Conservation (phyloP, 768 basidiomycete species). For the Boletus pseudopeckii region DNA sequence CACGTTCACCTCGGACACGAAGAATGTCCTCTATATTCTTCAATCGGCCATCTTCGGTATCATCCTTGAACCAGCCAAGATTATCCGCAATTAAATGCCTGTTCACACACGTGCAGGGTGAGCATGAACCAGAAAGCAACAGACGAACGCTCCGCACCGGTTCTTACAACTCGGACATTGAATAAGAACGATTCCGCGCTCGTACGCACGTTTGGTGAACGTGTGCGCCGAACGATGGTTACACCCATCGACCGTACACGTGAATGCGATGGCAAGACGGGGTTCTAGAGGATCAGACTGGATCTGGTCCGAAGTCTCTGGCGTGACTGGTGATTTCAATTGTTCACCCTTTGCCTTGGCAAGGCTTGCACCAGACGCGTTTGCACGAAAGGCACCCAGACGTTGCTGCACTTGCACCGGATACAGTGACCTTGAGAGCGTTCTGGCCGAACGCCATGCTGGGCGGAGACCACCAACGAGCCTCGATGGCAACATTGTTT, state of each 20-base stretch:
- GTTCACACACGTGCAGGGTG: background rate
- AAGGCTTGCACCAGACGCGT: conserved; percentile 10
- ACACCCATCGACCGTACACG: conserved; percentile 77
- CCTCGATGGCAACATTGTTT: conserved; percentile 42
- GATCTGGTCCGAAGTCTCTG: conserved; percentile 6
- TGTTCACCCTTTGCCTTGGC: background rate
- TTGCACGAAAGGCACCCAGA: conserved; percentile 26
- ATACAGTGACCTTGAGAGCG: conserved; percentile 33
- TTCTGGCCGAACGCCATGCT: conserved; percentile 39
- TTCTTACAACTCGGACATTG: conserved; percentile 90
- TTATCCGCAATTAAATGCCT: conserved; percentile 90
- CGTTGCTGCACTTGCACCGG: conserved; percentile 38
- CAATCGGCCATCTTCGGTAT: conserved; percentile 65
- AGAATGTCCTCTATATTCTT: conserved; percentile 83
- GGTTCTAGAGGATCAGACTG: conserved; percentile 50
- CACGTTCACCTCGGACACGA: conserved; percentile 71
- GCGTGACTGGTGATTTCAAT: background rate
- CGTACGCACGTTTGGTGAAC: conserved; percentile 82
- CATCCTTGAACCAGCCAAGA: conserved; percentile 88
- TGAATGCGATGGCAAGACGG: conserved; percentile 74
- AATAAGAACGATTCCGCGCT: conserved; percentile 84
- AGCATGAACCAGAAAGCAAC: background rate
- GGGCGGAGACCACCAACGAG: conserved; percentile 44
- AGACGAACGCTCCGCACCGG: conserved; percentile 47
- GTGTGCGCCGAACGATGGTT: conserved; percentile 80